Evolutionary conservation across 2,329 filamentous ascomycete species (phyloP).

Genomic region (Epichloe sp.): DNA sequence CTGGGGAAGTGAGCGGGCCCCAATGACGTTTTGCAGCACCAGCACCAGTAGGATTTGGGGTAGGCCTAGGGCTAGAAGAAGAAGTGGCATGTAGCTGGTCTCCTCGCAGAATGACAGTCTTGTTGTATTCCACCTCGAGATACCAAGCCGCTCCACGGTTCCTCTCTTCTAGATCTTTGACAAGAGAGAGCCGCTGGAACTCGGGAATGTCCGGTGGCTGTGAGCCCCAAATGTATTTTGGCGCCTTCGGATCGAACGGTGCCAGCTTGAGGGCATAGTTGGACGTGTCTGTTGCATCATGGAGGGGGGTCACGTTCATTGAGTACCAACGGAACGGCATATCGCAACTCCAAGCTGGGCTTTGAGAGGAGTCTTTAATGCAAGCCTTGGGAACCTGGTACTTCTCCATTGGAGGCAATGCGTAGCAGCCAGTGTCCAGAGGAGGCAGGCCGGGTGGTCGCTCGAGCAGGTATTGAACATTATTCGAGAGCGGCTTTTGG

Average conservation of each 20-base stretch:
- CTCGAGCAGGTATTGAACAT: conserved; percentile 37
- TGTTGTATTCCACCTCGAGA: conserved; percentile 38
- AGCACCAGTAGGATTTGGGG: conserved; percentile 8
- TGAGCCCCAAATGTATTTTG: conserved; percentile 37
- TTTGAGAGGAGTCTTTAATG: conserved; percentile 39
- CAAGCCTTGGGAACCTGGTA: conserved; percentile 40
- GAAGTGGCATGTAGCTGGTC: conserved; percentile 15
- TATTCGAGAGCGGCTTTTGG: conserved; percentile 23
- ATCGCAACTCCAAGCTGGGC: conserved; percentile 51
- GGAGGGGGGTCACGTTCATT: conserved; percentile 25
- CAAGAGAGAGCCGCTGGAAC: conserved; percentile 29
- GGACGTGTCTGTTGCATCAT: conserved; percentile 14
- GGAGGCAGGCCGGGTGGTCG: conserved; percentile 36
- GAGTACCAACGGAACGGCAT: conserved; percentile 33
- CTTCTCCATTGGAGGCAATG: conserved; percentile 39
- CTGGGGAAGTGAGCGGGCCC: conserved; percentile 8
- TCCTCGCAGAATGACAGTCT: conserved; percentile 41
- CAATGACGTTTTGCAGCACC: conserved; percentile 16
- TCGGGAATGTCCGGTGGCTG: conserved; percentile 33
- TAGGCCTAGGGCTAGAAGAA: too few relatives aligned
- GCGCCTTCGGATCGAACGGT: conserved; percentile 24
- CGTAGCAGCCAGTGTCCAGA: conserved; percentile 41
- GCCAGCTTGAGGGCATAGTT: conserved; percentile 30
- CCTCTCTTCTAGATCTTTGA: conserved; percentile 36
- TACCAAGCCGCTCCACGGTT: conserved; percentile 42